Conservation (phyloP, 176 grass and related monocot genomes). For the Melocanna baccifera region DNA sequence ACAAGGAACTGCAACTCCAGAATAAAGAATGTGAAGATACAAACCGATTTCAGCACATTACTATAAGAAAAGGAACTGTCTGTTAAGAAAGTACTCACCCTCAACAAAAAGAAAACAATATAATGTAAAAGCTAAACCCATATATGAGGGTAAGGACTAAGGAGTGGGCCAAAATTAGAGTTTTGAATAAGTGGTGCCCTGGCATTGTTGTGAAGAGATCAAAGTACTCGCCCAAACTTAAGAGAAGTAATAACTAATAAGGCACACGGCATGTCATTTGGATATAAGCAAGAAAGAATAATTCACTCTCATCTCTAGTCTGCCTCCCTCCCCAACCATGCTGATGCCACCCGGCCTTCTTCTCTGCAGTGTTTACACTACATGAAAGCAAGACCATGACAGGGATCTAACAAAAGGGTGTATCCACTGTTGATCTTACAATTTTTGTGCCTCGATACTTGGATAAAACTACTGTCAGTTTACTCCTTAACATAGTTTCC, state of each 20-base stretch:
- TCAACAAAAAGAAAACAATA: background rate
- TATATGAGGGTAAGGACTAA: background rate
- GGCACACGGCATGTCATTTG: no score
- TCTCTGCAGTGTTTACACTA: no score
- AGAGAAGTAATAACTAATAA: conserved; percentile 1
- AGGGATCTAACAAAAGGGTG: conserved; percentile 5
- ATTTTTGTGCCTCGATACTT: conserved; percentile 13
- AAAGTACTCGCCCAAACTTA: background rate
- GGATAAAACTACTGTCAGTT: conserved; percentile 14
- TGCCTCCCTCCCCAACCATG: no score
- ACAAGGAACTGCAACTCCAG: background rate
- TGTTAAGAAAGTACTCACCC: background rate
- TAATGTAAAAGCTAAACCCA: background rate
- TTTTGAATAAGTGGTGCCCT: background rate
- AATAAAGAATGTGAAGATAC: background rate
- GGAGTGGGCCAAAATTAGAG: background rate
- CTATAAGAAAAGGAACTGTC: background rate
- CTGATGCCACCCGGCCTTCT: no score
- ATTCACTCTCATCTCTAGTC: no score
- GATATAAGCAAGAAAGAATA: no score
- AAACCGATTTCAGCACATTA: background rate
- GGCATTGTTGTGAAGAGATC: conserved; percentile 6
- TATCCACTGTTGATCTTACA: conserved; percentile 9
- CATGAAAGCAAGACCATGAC: background rate
- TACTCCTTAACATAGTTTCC: conserved; percentile 33